Evolutionary conservation across 176 grass and related monocot species (phyloP).

Genomic region (Cymbopogon citratus): DNA sequence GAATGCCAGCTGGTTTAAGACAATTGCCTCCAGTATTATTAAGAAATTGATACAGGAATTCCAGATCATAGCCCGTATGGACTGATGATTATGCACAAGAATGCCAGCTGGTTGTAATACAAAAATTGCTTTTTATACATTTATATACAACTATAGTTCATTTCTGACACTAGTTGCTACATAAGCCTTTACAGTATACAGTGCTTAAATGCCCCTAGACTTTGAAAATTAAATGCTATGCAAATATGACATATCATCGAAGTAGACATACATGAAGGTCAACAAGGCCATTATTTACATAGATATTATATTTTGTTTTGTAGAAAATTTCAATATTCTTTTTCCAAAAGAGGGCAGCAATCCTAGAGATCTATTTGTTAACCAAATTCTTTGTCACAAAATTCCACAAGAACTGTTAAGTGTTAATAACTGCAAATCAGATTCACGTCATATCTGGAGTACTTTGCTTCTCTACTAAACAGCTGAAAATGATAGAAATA

Average conservation of each 20-base stretch:
- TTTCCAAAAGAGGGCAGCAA: not conserved
- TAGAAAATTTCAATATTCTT: not conserved
- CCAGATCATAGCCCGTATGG: not conserved
- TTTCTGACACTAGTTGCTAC: not conserved
- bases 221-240: not conserved
- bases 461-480: not conserved
- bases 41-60: not conserved
- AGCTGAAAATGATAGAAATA: not conserved
- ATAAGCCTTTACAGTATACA: not conserved
- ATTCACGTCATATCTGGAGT: not conserved
- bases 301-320: not conserved
- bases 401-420: not conserved
- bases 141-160: not conserved
- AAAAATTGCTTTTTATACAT: not conserved
- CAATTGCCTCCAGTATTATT: not conserved
- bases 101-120: not conserved
- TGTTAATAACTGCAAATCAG: not conserved
- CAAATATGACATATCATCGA: not conserved
- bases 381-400: not conserved
- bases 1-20: too few relatives aligned
- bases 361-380: not conserved
- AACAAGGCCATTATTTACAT: not conserved
- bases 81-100: not conserved
- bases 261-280: not conserved
- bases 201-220: not conserved